A percentile compares a stretch with the other conserved stretches of the same genome.
Evolutionary conservation across 2,329 filamentous ascomycete species (phyloP).

Genomic region (Neonectria ditissima): DNA sequence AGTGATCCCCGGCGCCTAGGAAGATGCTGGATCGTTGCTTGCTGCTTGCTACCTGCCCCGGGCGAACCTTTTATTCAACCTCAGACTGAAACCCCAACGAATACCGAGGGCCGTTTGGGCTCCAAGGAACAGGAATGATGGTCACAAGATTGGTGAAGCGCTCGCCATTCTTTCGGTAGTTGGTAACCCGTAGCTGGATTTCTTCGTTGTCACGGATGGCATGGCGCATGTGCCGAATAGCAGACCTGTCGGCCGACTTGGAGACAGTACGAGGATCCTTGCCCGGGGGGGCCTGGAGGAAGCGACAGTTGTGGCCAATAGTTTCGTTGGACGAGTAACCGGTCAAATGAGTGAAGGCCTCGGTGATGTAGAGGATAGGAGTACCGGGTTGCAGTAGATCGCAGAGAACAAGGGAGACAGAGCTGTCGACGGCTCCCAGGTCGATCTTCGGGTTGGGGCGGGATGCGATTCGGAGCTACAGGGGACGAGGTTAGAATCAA

Average conservation of each 20-base stretch:
- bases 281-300: conserved; percentile 81
- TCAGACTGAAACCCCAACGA: conserved; percentile 87
- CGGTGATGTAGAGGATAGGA: conserved; percentile 87
- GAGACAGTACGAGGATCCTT: conserved; percentile 23
- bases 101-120: conserved; percentile 73
- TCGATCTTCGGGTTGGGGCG: conserved; percentile 81
- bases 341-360: conserved; percentile 82
- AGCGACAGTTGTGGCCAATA: conserved; percentile 84
- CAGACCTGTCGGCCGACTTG: conserved; percentile 56
- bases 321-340: conserved; percentile 82
- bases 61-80: conserved; percentile 52
- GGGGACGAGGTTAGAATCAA: conserved; percentile 26
- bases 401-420: conserved; percentile 85
- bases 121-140: conserved; percentile 84
- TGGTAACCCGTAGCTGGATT: conserved; percentile 70
- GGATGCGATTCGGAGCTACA: conserved; percentile 70
- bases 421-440: conserved; percentile 85
- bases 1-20: background rate
- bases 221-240: conserved; percentile 65
- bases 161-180: conserved; percentile 85
- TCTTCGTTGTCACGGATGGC: conserved; percentile 60
- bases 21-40: background rate
- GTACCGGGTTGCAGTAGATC: conserved; percentile 79
- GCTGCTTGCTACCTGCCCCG: background rate
- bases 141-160: conserved; percentile 85